Conservation (phyloP, 495 filamentous ascomycete genomes). For the Hypomontagnella monticulosa region DNA sequence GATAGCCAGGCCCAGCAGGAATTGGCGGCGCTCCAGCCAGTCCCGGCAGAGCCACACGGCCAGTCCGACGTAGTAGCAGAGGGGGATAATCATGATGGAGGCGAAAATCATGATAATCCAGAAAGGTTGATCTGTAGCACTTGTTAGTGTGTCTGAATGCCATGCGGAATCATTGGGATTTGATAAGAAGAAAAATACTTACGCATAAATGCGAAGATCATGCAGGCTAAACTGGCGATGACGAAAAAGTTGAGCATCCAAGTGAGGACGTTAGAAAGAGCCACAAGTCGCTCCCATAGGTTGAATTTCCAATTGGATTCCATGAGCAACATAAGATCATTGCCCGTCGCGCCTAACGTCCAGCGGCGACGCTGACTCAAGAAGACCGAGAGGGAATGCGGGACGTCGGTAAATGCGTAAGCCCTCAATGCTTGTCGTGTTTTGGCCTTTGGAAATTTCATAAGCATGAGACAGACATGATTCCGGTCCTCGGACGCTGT, state of each 20-base stretch:
- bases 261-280: constrained; percentile 41
- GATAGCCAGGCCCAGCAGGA: constrained; percentile 33
- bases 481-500: constrained; percentile 45
- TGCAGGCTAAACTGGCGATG: constrained; percentile 42
- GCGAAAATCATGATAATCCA: constrained; percentile 45
- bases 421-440: constrained; percentile 45
- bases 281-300: constrained; percentile 43
- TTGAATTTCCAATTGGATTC: constrained; percentile 30
- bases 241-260: constrained; percentile 46
- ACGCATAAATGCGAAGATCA: constrained; percentile 40
- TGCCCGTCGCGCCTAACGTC: constrained; percentile 45
- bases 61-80: constrained; percentile 34
- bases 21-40: constrained; percentile 36
- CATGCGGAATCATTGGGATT: not conserved
- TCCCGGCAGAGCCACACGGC: constrained; percentile 39
- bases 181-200: constrained; percentile 5
- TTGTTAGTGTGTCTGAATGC: not conserved
- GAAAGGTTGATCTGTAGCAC: constrained; percentile 28
- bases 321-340: constrained; percentile 44
- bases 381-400: constrained; percentile 43
- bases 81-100: constrained; percentile 42
- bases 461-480: constrained; percentile 47
- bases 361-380: constrained; percentile 47
- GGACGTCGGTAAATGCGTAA: constrained; percentile 45
- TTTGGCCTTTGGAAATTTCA: constrained; percentile 35